Evolutionary conservation across 225 moss, liverwort and hornwort species (phyloP).

Genomic region (Marchantia polymorpha): DNA sequence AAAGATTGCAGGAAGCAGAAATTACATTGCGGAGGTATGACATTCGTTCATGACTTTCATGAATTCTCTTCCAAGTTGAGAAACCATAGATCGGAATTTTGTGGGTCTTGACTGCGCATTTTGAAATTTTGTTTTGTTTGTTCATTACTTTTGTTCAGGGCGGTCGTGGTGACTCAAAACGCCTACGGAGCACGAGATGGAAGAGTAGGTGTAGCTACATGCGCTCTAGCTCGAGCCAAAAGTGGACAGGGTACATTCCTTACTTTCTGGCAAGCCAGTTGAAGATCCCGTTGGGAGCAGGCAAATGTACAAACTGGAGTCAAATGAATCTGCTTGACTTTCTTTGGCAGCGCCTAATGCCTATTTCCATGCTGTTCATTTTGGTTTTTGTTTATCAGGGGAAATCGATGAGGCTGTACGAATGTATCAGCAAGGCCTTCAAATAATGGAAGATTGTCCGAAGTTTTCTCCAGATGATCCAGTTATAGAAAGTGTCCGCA

Average conservation of each 20-base stretch:
- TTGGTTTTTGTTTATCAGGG: conserved; percentile 36
- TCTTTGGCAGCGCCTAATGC: neutral
- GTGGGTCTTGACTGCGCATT: neutral
- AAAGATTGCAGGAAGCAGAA: conserved; percentile 61
- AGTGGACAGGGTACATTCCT: conserved; percentile 49
- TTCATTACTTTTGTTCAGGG: conserved; percentile 39
- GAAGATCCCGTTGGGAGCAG: neutral
- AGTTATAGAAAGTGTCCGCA: conserved; percentile 72
- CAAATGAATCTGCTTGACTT: neutral
- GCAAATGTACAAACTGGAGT: neutral
- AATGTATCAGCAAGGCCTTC: conserved; percentile 68
- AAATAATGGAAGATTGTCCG: conserved; percentile 67
- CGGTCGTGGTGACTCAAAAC: conserved; percentile 63
- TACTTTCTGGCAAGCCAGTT: neutral
- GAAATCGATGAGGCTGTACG: conserved; percentile 73
- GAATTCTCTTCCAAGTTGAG: neutral
- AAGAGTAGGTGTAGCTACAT: conserved; percentile 79
- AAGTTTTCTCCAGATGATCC: conserved; percentile 76
- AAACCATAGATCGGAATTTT: neutral
- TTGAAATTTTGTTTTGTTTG: neutral
- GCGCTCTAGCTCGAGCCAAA: conserved; percentile 76
- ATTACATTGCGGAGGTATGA: conserved; percentile 55
- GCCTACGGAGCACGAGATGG: conserved; percentile 66
- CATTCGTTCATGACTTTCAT: neutral
- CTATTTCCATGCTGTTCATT: neutral